Evolutionary conservation across 768 basidiomycete species (phyloP).

Genomic region (Leccinum variicolor): DNA sequence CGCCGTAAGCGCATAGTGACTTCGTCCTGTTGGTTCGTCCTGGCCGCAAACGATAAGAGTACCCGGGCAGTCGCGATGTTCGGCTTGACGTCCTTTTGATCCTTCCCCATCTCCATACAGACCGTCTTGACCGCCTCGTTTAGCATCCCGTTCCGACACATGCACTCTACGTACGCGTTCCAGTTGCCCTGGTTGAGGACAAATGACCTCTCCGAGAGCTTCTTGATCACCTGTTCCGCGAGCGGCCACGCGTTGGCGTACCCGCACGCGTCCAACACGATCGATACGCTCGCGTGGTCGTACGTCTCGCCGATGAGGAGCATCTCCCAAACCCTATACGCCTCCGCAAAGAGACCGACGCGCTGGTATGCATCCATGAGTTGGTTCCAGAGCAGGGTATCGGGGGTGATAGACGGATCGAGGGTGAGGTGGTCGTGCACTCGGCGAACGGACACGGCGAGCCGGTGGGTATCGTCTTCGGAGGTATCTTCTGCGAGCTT

Average conservation of each 20-base stretch:
- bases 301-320: conserved; percentile 57
- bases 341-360: conserved; percentile 66
- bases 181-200: conserved; percentile 54
- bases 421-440: conserved; percentile 77
- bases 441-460: conserved; percentile 53
- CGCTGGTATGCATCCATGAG: conserved; percentile 88
- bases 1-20: conserved; percentile 45
- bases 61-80: conserved; percentile 49
- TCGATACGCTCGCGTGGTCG: conserved; percentile 66
- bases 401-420: conserved; percentile 72
- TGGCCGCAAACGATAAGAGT: conserved; percentile 52
- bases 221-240: conserved; percentile 53
- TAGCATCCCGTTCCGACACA: conserved; percentile 67
- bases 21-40: conserved; percentile 39
- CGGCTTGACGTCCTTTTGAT: conserved; percentile 41
- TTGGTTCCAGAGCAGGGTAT: conserved; percentile 70
- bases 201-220: conserved; percentile 48
- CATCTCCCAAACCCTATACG: conserved; percentile 77
- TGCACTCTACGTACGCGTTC: conserved; percentile 81
- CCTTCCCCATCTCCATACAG: conserved; percentile 62
- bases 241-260: conserved; percentile 48
- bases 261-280: conserved; percentile 85
- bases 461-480: conserved; percentile 25
- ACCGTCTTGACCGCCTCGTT: conserved; percentile 65
- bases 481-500: conserved; percentile 36